These are phyloP conservation scores for Boletus edulis DNA, from an alignment of 768 basidiomycete genomes.

Conservation along the genomic window DNA sequence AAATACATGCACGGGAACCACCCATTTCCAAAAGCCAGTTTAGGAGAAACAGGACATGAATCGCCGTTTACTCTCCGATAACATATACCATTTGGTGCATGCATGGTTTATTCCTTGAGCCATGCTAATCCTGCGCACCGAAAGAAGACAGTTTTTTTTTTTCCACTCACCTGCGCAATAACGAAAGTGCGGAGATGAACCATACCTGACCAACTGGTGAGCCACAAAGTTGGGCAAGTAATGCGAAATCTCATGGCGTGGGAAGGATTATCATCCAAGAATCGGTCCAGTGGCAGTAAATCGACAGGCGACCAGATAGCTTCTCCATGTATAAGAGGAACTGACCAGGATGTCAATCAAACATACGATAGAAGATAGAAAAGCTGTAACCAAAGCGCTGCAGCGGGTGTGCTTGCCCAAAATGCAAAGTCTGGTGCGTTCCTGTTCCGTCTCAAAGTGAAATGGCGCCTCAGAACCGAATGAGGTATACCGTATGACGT, in stretches of 20 bases:
- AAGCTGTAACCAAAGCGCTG: conserved; percentile 68
- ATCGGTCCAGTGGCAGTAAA: conserved; percentile 60
- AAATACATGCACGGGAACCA: not conserved
- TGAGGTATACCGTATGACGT: conserved; percentile 40
- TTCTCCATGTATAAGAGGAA: too few relatives aligned
- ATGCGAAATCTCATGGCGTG: conserved; percentile 63
- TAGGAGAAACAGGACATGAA: conserved; percentile 2
- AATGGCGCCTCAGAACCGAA: conserved; percentile 11
- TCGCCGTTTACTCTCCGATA: conserved; percentile 14
- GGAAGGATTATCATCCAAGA: conserved; percentile 63
- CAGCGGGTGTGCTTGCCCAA: conserved; percentile 52
- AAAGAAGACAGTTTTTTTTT: not conserved
- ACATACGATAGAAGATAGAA: too few relatives aligned
- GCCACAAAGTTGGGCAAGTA: not conserved
- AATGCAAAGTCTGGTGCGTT: conserved; percentile 79
- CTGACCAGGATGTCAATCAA: too few relatives aligned
- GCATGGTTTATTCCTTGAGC: conserved; percentile 4
- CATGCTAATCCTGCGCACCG: conserved; percentile 5
- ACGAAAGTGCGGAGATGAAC: conserved; percentile 80
- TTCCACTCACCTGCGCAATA: conserved; percentile 57
- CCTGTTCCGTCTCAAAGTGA: conserved; percentile 31
- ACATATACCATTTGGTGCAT: conserved; percentile 26
- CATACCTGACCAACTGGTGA: conserved; percentile 48
- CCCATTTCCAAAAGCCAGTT: conserved; percentile 7
- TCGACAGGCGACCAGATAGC: conserved; percentile 80